Conservation (phyloP, 2,329 filamentous ascomycete genomes). For the Lasiodiplodia hormozganensis region DNA sequence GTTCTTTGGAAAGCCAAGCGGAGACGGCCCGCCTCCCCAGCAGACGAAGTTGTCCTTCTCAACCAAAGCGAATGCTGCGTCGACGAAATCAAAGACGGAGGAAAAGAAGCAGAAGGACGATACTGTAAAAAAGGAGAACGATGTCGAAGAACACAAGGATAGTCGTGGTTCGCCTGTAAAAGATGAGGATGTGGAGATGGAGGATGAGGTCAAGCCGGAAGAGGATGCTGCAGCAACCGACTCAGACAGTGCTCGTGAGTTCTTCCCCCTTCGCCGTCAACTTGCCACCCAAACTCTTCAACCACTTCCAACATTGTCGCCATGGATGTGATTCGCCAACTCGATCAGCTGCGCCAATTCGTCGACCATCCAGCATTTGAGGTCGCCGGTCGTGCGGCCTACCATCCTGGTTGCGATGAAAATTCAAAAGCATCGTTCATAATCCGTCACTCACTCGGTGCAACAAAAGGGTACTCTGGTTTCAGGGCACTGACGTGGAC, state of each 20-base stretch:
- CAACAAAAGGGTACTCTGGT: too few relatives aligned
- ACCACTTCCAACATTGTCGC: not conserved
- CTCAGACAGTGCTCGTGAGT: slow-evolving; percentile 22
- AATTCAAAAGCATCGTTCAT: not conserved
- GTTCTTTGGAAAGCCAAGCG: slow-evolving; percentile 77
- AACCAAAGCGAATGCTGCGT: slow-evolving; percentile 46
- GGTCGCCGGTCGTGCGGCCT: not conserved
- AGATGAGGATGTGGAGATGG: slow-evolving; percentile 27
- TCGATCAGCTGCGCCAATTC: not conserved
- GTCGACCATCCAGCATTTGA: not conserved
- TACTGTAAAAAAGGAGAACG: slow-evolving; percentile 29
- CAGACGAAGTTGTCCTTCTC: slow-evolving; percentile 83
- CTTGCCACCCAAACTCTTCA: not conserved
- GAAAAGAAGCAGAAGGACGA: not conserved
- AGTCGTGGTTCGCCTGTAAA: not conserved
- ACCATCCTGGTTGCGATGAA: not conserved
- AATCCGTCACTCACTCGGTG: not conserved
- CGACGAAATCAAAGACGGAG: not conserved
- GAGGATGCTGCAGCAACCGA: slow-evolving; percentile 10
- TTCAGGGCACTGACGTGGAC: not conserved
- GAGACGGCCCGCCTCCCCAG: slow-evolving; percentile 63
- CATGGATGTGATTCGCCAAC: not conserved
- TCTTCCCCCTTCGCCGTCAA: not conserved
- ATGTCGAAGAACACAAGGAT: slow-evolving; percentile 26
- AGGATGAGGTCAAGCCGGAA: slow-evolving; percentile 8